Conservation (phyloP, 208 protist species). For the Novymonas esmeraldas region DNA sequence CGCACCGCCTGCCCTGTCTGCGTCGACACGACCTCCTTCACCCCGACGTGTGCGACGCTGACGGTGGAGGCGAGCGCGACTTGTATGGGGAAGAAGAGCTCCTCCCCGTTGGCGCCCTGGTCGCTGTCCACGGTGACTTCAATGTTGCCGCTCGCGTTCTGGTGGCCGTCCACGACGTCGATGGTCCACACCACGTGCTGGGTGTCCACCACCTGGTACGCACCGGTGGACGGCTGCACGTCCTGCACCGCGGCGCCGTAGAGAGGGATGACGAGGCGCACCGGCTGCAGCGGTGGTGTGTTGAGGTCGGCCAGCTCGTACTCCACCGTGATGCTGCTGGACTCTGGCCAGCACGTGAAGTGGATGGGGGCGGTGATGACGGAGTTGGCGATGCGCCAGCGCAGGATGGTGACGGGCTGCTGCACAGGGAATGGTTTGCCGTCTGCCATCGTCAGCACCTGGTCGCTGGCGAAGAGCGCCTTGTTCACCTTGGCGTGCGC, state of each 20-base stretch:
- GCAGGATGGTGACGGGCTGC: constrained; percentile 79
- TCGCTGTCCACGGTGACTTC: constrained; percentile 57
- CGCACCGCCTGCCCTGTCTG: constrained; percentile 58
- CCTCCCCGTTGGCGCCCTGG: constrained; percentile 22
- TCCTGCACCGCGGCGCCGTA: constrained; percentile 41
- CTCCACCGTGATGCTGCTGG: constrained; percentile 73
- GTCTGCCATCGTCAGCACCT: constrained; percentile 79
- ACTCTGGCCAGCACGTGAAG: constrained; percentile 83
- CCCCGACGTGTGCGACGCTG: constrained; percentile 54
- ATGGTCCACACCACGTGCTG: constrained; percentile 69
- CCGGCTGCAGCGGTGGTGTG: constrained; percentile 47
- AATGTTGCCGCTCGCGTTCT: constrained; percentile 67
- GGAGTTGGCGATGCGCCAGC: constrained; percentile 55
- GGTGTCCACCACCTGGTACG: constrained; percentile 29
- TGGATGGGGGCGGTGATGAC: constrained; percentile 52
- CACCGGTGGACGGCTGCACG: constrained; percentile 52
- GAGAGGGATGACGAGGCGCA: constrained; percentile 68
- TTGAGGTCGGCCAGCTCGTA: constrained; percentile 66
- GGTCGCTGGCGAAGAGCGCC: constrained; percentile 72
- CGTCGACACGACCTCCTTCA: constrained; percentile 60
- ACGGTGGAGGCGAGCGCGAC: constrained; percentile 49
- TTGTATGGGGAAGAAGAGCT: constrained; percentile 81
- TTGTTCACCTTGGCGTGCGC: constrained; percentile 88
- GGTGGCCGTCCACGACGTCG: constrained; percentile 45
- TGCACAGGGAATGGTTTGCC: constrained; percentile 80